A percentile compares a stretch with the other conserved stretches of the same genome.
Conservation (phyloP, 176 grass and related monocot genomes). For the Musa troglodytarum region DNA sequence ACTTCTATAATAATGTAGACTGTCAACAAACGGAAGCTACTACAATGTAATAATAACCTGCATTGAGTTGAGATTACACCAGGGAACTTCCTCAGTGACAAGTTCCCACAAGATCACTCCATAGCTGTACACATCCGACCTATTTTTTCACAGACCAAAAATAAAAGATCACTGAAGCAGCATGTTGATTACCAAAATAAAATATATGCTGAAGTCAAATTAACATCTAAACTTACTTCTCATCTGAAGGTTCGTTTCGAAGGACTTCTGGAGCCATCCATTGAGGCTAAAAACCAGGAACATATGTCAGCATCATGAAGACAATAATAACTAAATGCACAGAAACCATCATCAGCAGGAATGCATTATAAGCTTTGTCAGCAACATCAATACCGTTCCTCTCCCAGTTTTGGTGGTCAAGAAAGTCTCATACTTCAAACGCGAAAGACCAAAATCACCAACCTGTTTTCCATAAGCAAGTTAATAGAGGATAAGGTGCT, state of each 20-base stretch:
- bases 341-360: background rate
- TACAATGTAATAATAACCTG: constrained; percentile 44
- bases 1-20: background rate
- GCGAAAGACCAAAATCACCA: constrained; percentile 98
- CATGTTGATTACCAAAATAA: background rate
- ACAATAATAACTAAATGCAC: background rate
- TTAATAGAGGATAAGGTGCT: constrained; percentile 14
- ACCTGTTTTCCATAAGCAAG: constrained; percentile 41
- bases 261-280: constrained; percentile 99
- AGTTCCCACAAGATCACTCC: constrained; percentile 98
- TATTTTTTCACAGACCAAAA: constrained; percentile 31
- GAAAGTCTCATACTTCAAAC: constrained; percentile 84
- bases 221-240: constrained; percentile 47
- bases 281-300: constrained; percentile 52
- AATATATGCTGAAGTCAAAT: background rate
- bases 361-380: background rate
- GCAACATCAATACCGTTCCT: constrained; percentile 58
- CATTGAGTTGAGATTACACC: constrained; percentile 96
- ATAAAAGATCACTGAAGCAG: background rate
- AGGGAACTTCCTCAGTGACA: constrained; percentile 95
- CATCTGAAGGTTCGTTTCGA: constrained; percentile 90
- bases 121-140: constrained; percentile 97
- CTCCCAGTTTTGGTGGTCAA: constrained; percentile 88
- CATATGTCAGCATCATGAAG: background rate
- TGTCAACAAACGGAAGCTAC: background rate